phyloP scores from a whole-genome alignment of 768 basidiomycete species.

The Lentinula lateritia region DNA sequence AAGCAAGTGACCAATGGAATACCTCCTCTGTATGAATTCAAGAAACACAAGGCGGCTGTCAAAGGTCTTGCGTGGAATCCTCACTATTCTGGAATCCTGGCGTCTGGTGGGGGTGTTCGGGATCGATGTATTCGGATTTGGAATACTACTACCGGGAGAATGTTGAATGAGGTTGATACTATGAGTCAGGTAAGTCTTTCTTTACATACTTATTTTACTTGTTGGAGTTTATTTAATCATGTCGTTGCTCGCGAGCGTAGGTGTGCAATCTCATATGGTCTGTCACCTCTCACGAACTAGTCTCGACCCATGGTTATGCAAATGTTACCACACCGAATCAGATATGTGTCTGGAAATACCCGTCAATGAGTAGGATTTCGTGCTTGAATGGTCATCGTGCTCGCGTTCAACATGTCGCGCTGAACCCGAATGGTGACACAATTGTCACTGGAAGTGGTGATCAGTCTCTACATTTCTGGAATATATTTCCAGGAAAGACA shows the following conservation, averaged over 20 bases:
- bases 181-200: constrained; percentile 51
- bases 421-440: constrained; percentile 71
- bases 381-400: constrained; percentile 67
- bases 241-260: neutral
- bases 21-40: constrained; percentile 61
- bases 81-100: constrained; percentile 61
- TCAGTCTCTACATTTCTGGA: constrained; percentile 77
- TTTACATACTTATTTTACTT: neutral
- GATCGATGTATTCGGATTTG: constrained; percentile 77
- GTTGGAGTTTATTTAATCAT: neutral
- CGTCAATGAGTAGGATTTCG: constrained; percentile 66
- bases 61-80: constrained; percentile 81
- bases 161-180: constrained; percentile 64
- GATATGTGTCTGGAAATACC: constrained; percentile 68
- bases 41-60: constrained; percentile 71
- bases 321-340: constrained; percentile 67
- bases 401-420: constrained; percentile 68
- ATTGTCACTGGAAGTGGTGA: constrained; percentile 79
- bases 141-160: constrained; percentile 61
- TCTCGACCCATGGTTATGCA: constrained; percentile 75
- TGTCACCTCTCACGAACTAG: constrained; percentile 66
- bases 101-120: constrained; percentile 75
- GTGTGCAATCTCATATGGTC: constrained; percentile 75
- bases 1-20: constrained; percentile 12
- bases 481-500: constrained; percentile 45